These are phyloP conservation scores for Anacardium occidentale DNA, from an alignment of 345 rosid species.

Conservation along the genomic window DNA sequence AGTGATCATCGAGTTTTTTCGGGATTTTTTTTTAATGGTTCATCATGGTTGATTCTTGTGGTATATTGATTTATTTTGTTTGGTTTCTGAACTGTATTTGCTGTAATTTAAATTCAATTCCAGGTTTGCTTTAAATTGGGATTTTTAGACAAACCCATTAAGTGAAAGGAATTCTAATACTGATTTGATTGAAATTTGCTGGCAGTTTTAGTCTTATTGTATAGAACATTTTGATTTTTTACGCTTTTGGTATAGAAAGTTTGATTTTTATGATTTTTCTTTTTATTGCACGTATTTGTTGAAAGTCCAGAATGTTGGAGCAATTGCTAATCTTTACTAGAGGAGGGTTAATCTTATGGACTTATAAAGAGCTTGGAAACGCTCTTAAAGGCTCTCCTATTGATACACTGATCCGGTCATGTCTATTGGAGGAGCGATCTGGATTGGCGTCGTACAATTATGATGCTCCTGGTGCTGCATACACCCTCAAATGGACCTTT, in stretches of 20 bases:
- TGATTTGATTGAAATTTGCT: too few relatives aligned
- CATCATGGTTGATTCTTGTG: background rate
- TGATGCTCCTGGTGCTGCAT: conserved; percentile 77
- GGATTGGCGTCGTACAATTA: conserved; percentile 72
- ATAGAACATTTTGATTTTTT: background rate
- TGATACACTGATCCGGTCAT: conserved; percentile 84
- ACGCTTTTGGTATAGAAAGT: background rate
- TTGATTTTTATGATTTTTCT: background rate
- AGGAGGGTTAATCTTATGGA: conserved; percentile 98
- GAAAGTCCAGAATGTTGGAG: conserved; percentile 67
- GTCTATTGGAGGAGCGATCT: conserved; percentile 96
- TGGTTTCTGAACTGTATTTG: background rate
- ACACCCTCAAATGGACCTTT: conserved; percentile 96
- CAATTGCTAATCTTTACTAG: conserved; percentile 88
- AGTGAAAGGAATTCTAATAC: conserved; percentile 9
- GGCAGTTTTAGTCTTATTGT: too few relatives aligned
- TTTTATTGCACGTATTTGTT: conserved; percentile 27
- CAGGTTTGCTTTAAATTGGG: background rate
- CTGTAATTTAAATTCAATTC: background rate
- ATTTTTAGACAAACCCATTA: too few relatives aligned
- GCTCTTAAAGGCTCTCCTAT: conserved; percentile 94
- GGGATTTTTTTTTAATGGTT: background rate
- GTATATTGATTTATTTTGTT: background rate
- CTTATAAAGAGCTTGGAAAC: conserved; percentile 89
- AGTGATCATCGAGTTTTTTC: background rate